phyloP scores from a whole-genome alignment of 352 stramenopile species.

The Blastocystis sp. region DNA sequence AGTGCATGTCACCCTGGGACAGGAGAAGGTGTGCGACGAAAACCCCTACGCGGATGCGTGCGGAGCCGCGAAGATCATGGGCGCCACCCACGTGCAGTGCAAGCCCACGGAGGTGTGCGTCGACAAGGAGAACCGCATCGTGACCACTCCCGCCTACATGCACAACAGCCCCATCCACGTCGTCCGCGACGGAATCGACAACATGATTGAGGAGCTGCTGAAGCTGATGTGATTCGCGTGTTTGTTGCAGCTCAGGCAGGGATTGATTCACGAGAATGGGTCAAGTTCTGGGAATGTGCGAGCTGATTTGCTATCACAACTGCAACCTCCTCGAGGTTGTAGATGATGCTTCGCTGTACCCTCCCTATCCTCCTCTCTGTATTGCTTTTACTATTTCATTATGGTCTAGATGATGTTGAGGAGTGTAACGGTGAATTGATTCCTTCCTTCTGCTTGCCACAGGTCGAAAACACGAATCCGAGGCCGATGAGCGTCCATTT shows the following conservation, averaged over 20 bases:
- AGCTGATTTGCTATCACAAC: constrained; percentile 3
- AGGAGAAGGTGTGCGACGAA: constrained; percentile 68
- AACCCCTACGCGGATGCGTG: constrained; percentile 70
- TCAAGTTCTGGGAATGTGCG: constrained; percentile 30
- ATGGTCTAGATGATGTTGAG: constrained; percentile 11
- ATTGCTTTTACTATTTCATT: background rate
- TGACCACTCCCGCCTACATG: constrained; percentile 73
- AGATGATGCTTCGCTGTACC: constrained; percentile 48
- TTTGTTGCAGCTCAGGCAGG: constrained; percentile 16
- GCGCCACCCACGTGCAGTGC: constrained; percentile 66
- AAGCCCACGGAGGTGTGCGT: constrained; percentile 68
- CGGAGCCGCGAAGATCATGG: constrained; percentile 70
- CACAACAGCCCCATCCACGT: constrained; percentile 69
- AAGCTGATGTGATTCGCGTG: constrained; percentile 22
- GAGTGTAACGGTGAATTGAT: background rate
- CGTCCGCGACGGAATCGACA: constrained; percentile 71
- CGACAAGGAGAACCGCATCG: constrained; percentile 72
- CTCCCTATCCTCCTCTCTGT: constrained; percentile 41
- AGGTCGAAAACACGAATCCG: background rate
- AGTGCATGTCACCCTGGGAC: constrained; percentile 71
- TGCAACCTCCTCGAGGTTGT: constrained; percentile 25
- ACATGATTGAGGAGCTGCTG: constrained; percentile 71
- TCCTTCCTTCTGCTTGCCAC: background rate
- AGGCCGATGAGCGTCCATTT: background rate
- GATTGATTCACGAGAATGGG: constrained; percentile 10